Conservation (phyloP, 768 basidiomycete genomes). For the Boletales sp. region DNA sequence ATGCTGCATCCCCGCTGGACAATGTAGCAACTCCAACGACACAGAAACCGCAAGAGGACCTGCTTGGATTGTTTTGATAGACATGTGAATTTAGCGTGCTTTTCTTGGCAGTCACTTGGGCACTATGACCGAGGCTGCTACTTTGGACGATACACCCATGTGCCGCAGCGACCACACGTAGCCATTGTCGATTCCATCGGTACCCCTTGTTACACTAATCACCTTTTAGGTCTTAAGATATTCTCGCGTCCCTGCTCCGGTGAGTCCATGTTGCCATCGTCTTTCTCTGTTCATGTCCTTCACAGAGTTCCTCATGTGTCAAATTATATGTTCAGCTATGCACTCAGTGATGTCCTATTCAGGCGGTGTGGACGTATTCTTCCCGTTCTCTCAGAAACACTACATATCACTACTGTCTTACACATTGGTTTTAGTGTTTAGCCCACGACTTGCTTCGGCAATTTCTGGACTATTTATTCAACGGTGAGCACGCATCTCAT, state of each 20-base stretch:
- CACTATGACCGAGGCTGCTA: too few species aligned
- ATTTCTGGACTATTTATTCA: slow-evolving; percentile 57
- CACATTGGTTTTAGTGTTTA: slow-evolving; percentile 13
- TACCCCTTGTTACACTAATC: too few species aligned
- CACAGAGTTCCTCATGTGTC: too few species aligned
- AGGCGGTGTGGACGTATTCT: not conserved
- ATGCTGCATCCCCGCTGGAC: slow-evolving; percentile 19
- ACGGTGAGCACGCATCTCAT: slow-evolving; percentile 20
- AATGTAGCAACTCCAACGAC: slow-evolving; percentile 16
- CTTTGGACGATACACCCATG: too few species aligned
- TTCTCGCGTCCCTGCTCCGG: too few species aligned
- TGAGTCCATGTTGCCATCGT: too few species aligned
- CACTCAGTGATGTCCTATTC: not conserved
- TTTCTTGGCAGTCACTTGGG: too few species aligned
- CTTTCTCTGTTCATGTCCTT: too few species aligned
- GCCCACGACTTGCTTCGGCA: slow-evolving; percentile 22
- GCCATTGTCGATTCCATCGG: too few species aligned
- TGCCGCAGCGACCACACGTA: too few species aligned
- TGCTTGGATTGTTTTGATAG: slow-evolving; percentile 52
- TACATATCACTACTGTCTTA: not conserved
- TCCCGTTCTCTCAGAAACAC: not conserved
- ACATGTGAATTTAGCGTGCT: not conserved
- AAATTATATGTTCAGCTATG: not conserved
- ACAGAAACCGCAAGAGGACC: slow-evolving; percentile 45
- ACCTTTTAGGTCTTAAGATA: too few species aligned